Evolutionary conservation across 2,329 filamentous ascomycete genomes (phyloP), one percentile per base, ranked within the genome.

Genomic region (Thermothelomyces thermophilus): DNA sequence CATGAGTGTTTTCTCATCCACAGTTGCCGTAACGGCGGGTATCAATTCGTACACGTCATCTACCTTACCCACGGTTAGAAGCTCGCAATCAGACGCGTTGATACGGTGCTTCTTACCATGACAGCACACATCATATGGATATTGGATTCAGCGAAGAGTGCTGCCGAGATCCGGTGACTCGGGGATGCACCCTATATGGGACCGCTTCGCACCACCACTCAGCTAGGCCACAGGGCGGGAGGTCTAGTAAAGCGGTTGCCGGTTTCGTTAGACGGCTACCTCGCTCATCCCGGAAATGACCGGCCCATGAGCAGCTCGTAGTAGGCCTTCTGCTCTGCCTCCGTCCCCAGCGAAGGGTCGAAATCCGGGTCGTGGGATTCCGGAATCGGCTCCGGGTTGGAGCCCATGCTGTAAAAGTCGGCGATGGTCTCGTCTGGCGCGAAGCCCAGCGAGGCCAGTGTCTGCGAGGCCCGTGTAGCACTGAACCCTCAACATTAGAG

Each of bases 251-350:
- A n/a, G n/a, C n/a, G n/a, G n/a, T n/a, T n/a, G n/a, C n/a, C n/a
- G n/a, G n/a, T n/a, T n/a, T n/a, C n/a, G n/a, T n/a, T n/a, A n/a
- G n/a, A n/a, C n/a, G 5, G 5, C 5, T 3, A 20, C 13, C 11
- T 6, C 20, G 8, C 20, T 58, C 49, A 56, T 20, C 55, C 53
- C 2, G 53, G 50, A 30, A 60, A 60, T 3, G 54, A 41, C 28
- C 58, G 48, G 7, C 66, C 66, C 66, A 68, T 68, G 17, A 68
- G 59, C 3, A 68, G 57, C 55, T 68, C 66, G 41, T 68, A 68
- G 28, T 67, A 68, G 4, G 65, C 64, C 42, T 64, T 63, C 46
- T 68, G 66, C 50, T 68, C 66, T 10, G 63, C 59, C 45, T 68
- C 66, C 42, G 56, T 52, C 16, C 62, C 63, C 10, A 66, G 57